These are phyloP conservation scores for Vitis riparia DNA, from an alignment of 164 flowering plant species.

Conservation along the genomic window DNA sequence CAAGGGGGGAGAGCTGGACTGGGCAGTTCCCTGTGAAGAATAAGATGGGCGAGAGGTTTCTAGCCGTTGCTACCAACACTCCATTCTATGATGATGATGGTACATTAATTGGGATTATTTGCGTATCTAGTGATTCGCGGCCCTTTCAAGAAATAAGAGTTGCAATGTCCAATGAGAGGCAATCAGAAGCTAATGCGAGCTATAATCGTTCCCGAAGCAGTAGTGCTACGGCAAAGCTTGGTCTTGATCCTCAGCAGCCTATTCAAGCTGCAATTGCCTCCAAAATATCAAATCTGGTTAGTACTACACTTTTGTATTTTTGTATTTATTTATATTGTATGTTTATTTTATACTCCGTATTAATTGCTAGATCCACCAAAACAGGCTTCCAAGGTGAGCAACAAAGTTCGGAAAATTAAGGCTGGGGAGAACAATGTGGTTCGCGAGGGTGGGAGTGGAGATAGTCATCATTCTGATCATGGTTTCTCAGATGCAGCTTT, in stretches of 20 bases:
- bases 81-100: constrained; percentile 88
- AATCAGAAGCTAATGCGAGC: constrained; percentile 36
- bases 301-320: constrained; percentile 14
- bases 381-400: constrained; percentile 84
- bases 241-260: constrained; percentile 80
- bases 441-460: constrained; percentile 65
- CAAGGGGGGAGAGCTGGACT: constrained; percentile 79
- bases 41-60: constrained; percentile 63
- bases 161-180: constrained; percentile 21
- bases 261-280: constrained; percentile 86
- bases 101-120: constrained; percentile 71
- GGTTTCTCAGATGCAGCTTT: constrained; percentile 47
- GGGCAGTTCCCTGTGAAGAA: constrained; percentile 82
- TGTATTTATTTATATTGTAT: constrained; percentile 4
- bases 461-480: constrained; percentile 62
- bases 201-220: constrained; percentile 37
- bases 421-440: constrained; percentile 45
- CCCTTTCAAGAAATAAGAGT: constrained; percentile 46
- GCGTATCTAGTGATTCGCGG: constrained; percentile 73
- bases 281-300: constrained; percentile 82
- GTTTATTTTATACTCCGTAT: constrained; percentile 11
- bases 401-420: constrained; percentile 66
- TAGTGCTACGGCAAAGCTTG: constrained; percentile 44
- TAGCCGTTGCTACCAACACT: constrained; percentile 58
- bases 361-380: constrained; percentile 18